phyloP scores from a whole-genome alignment of 1,284 basidiomycete species.

The Heliocybe sulcata region DNA sequence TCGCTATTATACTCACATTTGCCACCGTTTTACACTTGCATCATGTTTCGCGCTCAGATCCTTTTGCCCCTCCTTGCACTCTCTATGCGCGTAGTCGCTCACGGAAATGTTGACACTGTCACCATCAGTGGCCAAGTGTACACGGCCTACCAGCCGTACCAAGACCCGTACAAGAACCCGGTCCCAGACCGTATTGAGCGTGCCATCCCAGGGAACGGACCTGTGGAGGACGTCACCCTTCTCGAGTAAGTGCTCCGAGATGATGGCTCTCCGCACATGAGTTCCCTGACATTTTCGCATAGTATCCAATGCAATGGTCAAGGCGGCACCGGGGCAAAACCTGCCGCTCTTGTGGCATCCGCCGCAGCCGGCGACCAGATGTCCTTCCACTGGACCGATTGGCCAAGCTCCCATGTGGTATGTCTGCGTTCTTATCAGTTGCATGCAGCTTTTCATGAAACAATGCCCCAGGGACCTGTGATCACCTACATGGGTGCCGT shows the following conservation, averaged over 20 bases:
- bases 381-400: constrained; percentile 40
- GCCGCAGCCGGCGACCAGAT: constrained; percentile 35
- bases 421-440: not conserved
- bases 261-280: not conserved
- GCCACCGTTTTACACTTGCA: not conserved
- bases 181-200: constrained; percentile 37
- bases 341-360: constrained; percentile 35
- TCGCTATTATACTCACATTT: not conserved
- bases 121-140: constrained; percentile 17
- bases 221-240: constrained; percentile 20
- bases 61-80: not conserved
- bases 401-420: constrained; percentile 36
- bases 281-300: constrained; percentile 5
- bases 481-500: constrained; percentile 37
- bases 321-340: constrained; percentile 31
- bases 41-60: not conserved
- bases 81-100: constrained; percentile 13
- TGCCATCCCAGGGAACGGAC: constrained; percentile 38
- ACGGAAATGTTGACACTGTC: constrained; percentile 18
- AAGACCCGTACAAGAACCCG: constrained; percentile 28
- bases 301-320: constrained; percentile 38
- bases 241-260: constrained; percentile 16
- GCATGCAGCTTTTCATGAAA: not conserved
- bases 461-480: constrained; percentile 27
- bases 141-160: constrained; percentile 20